A percentile compares a stretch with the other conserved stretches of the same genome.
These are phyloP conservation scores for Trichosporon sp. DNA, from an alignment of 1,284 basidiomycete genomes.

Conservation along the genomic window DNA sequence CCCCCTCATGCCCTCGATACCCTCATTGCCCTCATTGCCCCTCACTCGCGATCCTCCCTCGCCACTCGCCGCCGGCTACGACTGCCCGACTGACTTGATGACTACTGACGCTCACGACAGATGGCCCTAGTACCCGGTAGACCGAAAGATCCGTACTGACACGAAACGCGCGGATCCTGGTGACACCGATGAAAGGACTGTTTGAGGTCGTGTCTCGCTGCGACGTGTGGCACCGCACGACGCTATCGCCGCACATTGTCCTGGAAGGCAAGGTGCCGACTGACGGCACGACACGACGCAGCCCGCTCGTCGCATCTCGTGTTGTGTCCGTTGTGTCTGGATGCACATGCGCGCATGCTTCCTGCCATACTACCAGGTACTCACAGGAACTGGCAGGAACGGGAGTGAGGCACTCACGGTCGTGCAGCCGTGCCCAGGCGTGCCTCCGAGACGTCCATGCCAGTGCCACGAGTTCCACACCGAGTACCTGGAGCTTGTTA, in stretches of 20 bases:
- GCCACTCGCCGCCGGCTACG: no score
- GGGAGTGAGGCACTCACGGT: neutral
- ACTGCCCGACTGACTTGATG: no score
- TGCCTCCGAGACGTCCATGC: neutral
- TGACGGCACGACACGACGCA: conserved; percentile 9
- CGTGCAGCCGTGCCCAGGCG: neutral
- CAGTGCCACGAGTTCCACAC: neutral
- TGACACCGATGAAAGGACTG: neutral
- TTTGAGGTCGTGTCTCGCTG: neutral
- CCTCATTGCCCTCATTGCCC: no score
- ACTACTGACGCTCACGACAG: no score
- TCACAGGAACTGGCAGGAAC: conserved; percentile 13
- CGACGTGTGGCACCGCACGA: neutral
- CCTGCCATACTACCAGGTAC: conserved; percentile 13
- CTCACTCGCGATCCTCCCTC: no score
- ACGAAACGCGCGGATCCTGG: neutral
- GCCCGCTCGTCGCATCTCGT: no score
- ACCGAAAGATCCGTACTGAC: neutral
- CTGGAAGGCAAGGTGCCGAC: neutral
- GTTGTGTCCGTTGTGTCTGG: neutral
- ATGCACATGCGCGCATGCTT: neutral
- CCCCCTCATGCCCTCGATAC: no score
- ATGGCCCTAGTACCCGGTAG: no score
- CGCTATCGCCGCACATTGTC: neutral
- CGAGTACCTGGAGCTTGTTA: neutral